Conservation (phyloP, 2,329 filamentous ascomycete species). For the Bertia moriformis region DNA sequence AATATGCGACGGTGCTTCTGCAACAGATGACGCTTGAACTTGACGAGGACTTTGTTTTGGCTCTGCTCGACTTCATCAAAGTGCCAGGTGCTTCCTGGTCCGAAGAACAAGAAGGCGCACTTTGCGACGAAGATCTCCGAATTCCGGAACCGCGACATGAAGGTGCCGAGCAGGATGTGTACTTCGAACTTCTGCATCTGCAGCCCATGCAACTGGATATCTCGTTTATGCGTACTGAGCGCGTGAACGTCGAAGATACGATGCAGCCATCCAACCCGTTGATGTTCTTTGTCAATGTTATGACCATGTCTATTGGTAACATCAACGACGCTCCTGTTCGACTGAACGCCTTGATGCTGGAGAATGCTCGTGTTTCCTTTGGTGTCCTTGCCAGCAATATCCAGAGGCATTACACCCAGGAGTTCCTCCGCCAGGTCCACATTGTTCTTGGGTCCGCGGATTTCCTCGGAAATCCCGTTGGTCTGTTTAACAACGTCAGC, state of each 20-base stretch:
- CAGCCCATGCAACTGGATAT: slow-evolving; percentile 97
- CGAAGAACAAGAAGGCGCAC: slow-evolving; percentile 60
- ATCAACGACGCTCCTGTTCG: slow-evolving; percentile 94
- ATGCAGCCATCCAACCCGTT: slow-evolving; percentile 80
- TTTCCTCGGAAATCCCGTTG: slow-evolving; percentile 93
- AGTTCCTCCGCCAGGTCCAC: slow-evolving; percentile 89
- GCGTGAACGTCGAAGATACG: slow-evolving; percentile 91
- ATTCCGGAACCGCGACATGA: slow-evolving; percentile 83
- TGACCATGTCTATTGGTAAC: slow-evolving; percentile 98
- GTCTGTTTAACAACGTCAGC: slow-evolving; percentile 94
- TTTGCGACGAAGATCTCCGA: slow-evolving; percentile 80
- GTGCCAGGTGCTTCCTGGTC: slow-evolving; percentile 81
- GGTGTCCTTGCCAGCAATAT: slow-evolving; percentile 73
- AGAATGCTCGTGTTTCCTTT: slow-evolving; percentile 85
- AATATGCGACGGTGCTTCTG: slow-evolving; percentile 83
- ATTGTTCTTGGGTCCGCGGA: slow-evolving; percentile 94
- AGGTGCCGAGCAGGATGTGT: slow-evolving; percentile 71
- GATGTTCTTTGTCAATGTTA: slow-evolving; percentile 97
- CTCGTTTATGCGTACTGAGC: slow-evolving; percentile 91
- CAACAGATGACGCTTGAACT: slow-evolving; percentile 98
- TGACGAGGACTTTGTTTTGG: slow-evolving; percentile 96
- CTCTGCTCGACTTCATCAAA: slow-evolving; percentile 77
- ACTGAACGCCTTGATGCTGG: slow-evolving; percentile 82
- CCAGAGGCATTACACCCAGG: slow-evolving; percentile 89
- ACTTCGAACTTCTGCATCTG: slow-evolving; percentile 92